Conservation (phyloP, 257 asterid genomes). For the Lycium ferocissimum region DNA sequence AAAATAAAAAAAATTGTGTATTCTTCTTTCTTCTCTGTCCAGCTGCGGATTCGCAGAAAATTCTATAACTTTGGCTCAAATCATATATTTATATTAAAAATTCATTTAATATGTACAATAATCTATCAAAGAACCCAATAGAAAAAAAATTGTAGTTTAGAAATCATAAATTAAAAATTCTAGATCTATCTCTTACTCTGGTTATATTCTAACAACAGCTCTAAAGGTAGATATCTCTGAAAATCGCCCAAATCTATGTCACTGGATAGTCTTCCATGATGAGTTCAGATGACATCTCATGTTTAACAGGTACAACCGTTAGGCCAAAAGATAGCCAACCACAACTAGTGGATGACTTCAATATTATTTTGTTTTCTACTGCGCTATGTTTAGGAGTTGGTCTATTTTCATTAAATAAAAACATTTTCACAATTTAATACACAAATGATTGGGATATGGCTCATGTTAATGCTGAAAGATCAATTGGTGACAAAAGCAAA, state of each 20-base stretch:
- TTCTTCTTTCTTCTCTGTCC: too few species aligned
- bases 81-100: too few species aligned
- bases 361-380: not conserved
- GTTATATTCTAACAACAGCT: not conserved
- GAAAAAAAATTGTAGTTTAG: too few species aligned
- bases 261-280: too few species aligned
- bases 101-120: too few species aligned
- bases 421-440: not conserved
- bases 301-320: not conserved
- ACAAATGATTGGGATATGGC: not conserved
- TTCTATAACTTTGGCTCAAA: too few species aligned
- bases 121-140: too few species aligned
- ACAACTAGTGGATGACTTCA: not conserved
- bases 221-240: not conserved
- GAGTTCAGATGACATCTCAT: not conserved
- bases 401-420: not conserved
- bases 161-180: too few species aligned
- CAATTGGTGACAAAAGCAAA: not conserved
- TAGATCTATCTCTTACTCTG: not conserved
- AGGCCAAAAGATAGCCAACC: not conserved
- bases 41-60: too few species aligned
- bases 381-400: not conserved
- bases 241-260: too few species aligned
- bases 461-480: not conserved
- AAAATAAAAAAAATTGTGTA: too few species aligned